Conservation (phyloP, 345 rosid species). For the Litchi chinensis region DNA sequence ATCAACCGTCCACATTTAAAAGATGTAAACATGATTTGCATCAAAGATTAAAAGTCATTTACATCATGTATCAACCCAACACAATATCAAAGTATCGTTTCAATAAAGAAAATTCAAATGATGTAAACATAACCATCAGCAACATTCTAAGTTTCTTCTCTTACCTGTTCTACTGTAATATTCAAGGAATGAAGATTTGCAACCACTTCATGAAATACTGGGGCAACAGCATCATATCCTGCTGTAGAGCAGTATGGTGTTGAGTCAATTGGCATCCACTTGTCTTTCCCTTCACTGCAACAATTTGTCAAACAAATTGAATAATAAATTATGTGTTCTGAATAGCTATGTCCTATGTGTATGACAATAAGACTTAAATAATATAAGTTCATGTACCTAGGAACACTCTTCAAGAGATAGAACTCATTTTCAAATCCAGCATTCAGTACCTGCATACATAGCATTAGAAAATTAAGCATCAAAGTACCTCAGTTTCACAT, state of each 20-base stretch:
- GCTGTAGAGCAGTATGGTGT: constrained; percentile 76
- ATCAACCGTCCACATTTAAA: background rate
- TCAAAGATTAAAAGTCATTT: background rate
- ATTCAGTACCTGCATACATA: constrained; percentile 64
- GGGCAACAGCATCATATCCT: constrained; percentile 67
- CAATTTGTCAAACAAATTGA: constrained; percentile 9
- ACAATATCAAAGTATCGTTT: background rate
- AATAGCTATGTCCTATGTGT: background rate
- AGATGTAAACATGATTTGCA: background rate
- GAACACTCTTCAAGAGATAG: constrained; percentile 66
- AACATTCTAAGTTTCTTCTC: constrained; percentile 6
- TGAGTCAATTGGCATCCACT: constrained; percentile 80
- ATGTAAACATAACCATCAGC: constrained; percentile 3
- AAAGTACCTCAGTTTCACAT: background rate
- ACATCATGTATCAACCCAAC: background rate
- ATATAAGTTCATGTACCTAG: constrained; percentile 40
- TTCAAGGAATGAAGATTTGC: constrained; percentile 65
- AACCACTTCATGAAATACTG: constrained; percentile 65
- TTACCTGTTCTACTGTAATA: constrained; percentile 84
- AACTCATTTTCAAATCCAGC: constrained; percentile 99
- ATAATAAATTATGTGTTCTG: constrained; percentile 3
- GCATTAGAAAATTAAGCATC: constrained; percentile 16
- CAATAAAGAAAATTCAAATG: background rate
- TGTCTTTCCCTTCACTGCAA: constrained; percentile 80
- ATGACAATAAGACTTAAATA: constrained; percentile 10